Percentiles rank a stretch among this genome's conserved stretches.
These are phyloP conservation scores for Debaryomyces nepalensis DNA, from an alignment of 1,139 yeast species.

Conservation along the genomic window DNA sequence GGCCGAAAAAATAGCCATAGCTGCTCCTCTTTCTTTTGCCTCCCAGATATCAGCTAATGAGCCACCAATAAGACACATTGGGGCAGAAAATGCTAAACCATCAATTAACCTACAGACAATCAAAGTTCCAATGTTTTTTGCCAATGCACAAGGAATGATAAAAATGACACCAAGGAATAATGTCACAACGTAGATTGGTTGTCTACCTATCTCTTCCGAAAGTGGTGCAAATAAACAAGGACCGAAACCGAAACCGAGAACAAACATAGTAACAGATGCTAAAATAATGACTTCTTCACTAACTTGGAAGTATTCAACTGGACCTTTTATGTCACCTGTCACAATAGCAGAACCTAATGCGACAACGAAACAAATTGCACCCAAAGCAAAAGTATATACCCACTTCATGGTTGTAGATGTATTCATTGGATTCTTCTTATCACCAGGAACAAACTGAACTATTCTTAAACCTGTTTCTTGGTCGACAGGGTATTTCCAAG, in stretches of 20 bases:
- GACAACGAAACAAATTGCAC: conserved; percentile 58
- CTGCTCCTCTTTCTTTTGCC: conserved; percentile 68
- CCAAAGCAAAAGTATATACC: conserved; percentile 57
- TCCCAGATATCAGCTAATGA: conserved; percentile 75
- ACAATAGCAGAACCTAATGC: conserved; percentile 65
- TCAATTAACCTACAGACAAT: conserved; percentile 68
- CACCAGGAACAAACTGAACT: conserved; percentile 60
- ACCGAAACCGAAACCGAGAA: conserved; percentile 79
- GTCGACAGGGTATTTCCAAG: conserved; percentile 66
- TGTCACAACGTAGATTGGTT: conserved; percentile 59
- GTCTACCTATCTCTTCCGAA: conserved; percentile 53
- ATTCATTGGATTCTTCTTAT: conserved; percentile 62
- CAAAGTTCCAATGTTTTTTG: conserved; percentile 71
- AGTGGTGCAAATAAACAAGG: conserved; percentile 73
- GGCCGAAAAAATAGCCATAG: conserved; percentile 58
- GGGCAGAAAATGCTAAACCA: conserved; percentile 78
- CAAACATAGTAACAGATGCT: conserved; percentile 60
- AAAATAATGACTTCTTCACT: conserved; percentile 59
- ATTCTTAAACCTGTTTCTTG: conserved; percentile 57
- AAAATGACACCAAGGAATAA: conserved; percentile 64
- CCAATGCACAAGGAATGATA: conserved; percentile 73
- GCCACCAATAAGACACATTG: conserved; percentile 82
- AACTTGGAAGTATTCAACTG: conserved; percentile 55
- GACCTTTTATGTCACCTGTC: conserved; percentile 62
- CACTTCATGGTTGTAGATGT: conserved; percentile 54